phyloP scores from a whole-genome alignment of 106 monocot species.

The Triglochin maritima region DNA sequence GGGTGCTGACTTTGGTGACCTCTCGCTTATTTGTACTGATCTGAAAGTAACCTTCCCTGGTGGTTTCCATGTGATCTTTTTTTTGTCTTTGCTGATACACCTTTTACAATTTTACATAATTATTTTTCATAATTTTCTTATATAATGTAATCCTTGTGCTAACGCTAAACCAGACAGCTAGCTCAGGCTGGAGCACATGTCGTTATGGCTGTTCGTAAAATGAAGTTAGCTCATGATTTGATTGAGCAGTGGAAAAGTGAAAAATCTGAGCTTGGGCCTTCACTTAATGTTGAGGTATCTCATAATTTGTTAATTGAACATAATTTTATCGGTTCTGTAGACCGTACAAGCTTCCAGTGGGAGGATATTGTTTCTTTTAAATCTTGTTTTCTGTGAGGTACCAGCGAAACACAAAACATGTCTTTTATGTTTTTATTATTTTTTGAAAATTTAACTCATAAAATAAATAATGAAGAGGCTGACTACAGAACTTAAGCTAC shows the following conservation, averaged over 20 bases:
- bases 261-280: slow-evolving; percentile 25
- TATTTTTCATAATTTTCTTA: no score
- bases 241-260: slow-evolving; percentile 80
- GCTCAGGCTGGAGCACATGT: slow-evolving; percentile 80
- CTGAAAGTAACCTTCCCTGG: not conserved
- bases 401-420: no score
- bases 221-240: slow-evolving; percentile 60
- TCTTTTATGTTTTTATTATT: no score
- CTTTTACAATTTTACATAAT: no score
- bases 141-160: not conserved
- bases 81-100: not conserved
- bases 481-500: no score
- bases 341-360: no score
- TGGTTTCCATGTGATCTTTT: slow-evolving; percentile 1
- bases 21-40: no score
- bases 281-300: slow-evolving; percentile 80
- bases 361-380: no score
- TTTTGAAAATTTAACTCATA: no score
- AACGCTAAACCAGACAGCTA: slow-evolving; percentile 46
- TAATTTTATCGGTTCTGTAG: not conserved
- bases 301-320: not conserved
- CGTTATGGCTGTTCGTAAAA: slow-evolving; percentile 91
- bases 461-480: no score
- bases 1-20: no score
- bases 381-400: no score